phyloP scores from a whole-genome alignment of 1,284 basidiomycete genomes.

The Erythrobasidium hasegawianum region DNA sequence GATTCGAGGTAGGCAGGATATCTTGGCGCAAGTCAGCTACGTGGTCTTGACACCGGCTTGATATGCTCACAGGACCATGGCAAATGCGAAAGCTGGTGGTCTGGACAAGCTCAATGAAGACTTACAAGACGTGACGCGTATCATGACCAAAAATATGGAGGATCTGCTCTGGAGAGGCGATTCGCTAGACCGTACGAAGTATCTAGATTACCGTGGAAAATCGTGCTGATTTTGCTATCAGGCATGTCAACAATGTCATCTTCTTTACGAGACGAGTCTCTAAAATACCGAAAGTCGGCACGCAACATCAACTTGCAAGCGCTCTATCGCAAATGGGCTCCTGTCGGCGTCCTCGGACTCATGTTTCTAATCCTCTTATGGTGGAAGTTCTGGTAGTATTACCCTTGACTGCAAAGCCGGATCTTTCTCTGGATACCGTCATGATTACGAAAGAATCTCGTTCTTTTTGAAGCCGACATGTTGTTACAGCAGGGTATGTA shows the following conservation, averaged over 20 bases:
- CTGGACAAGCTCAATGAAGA: slow-evolving; percentile 92
- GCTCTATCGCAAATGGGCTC: slow-evolving; percentile 92
- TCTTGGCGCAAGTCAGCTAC: slow-evolving; percentile 50
- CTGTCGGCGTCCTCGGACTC: slow-evolving; percentile 72
- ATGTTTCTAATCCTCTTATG: slow-evolving; percentile 82
- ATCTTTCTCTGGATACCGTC: no score
- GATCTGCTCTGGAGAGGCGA: slow-evolving; percentile 97
- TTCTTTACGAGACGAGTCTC: slow-evolving; percentile 91
- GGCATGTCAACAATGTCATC: slow-evolving; percentile 98
- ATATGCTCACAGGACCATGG: slow-evolving; percentile 18
- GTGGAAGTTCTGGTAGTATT: slow-evolving; percentile 67
- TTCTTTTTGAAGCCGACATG: no score
- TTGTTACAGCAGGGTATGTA: not conserved
- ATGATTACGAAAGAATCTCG: no score
- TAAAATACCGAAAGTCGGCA: slow-evolving; percentile 95
- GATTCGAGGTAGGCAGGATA: slow-evolving; percentile 58
- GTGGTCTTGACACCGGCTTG: slow-evolving; percentile 26
- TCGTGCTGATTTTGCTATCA: slow-evolving; percentile 47
- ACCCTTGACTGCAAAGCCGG: not conserved
- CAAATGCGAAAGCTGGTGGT: slow-evolving; percentile 41
- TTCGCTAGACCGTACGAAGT: slow-evolving; percentile 72
- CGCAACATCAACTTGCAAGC: slow-evolving; percentile 91
- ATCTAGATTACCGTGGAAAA: slow-evolving; percentile 19
- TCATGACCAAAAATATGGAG: slow-evolving; percentile 99
- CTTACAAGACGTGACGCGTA: slow-evolving; percentile 91